Base-by-base conservation (phyloP, 345 rosid species). In the Lumnitzera racemosa region DNA sequence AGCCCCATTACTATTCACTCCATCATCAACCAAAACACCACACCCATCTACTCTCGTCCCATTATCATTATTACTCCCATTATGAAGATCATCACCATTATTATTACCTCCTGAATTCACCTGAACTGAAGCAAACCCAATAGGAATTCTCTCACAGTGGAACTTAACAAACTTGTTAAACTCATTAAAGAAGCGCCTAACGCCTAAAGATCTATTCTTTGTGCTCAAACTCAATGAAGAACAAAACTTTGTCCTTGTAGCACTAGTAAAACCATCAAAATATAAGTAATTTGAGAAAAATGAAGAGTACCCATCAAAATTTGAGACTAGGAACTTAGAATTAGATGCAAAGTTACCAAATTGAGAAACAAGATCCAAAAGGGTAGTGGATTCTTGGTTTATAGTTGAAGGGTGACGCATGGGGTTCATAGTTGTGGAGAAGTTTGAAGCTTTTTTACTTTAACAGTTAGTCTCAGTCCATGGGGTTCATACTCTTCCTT, bases 81-180 rank as follows among this genome's bases (percentile, higher is more conserved):
- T 36, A 36, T 36, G 43, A 36, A 36, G 9, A 36, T 9, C 13
- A 54, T 43, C 48, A 23, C 20, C 41, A 24, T 47, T 12, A 49
- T 64, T 74, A 56, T 47, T 64, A 48, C 83, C 85, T 13, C 73
- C 80, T 25, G 88, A 68, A 57, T 79, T 73, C 25, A 75, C 73
- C 66, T 76, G 77, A 53, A 90, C 64, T 5, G 99, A 81, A 47
- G 87, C 96, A 48, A 95, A 86, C 56, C 88, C 88, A 46, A 86
- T 74, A 2, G 99, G 96, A 65, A 88, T 81, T 62, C 83, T 90
- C 59, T 80, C 87, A 55, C 87, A 83, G 46, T 90, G 98, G 53
- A 83, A 77, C 71, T 77, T 78, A 56, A 90, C 70, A 17, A 72
- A 78, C 64, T 76, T 76, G 46, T 90, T 88, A 64, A 95, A 87